phyloP scores from a whole-genome alignment of 257 asterid genomes.

The Nicotiana obtusifolia region DNA sequence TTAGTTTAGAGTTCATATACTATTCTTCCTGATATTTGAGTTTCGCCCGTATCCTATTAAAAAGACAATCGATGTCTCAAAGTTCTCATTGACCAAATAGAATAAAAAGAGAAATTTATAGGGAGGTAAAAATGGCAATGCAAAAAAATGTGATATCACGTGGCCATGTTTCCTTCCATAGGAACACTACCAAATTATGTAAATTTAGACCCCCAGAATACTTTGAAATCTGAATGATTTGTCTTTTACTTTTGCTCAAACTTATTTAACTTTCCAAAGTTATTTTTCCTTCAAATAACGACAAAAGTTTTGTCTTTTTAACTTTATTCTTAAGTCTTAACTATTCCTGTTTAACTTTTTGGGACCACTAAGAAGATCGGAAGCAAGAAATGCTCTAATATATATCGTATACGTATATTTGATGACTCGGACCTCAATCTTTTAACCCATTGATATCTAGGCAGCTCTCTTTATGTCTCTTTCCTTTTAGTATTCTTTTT shows the following conservation, averaged over 20 bases:
- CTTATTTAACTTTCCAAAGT: no score
- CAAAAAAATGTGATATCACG: conserved; percentile 23
- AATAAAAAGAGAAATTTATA: background rate
- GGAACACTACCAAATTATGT: no score
- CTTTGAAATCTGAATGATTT: conserved; percentile 12
- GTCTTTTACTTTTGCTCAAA: conserved; percentile 21
- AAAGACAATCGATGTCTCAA: background rate
- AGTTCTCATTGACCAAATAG: background rate
- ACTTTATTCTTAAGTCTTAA: no score
- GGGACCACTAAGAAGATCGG: background rate
- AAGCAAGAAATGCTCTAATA: no score
- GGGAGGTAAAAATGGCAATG: background rate
- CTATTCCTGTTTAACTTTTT: no score
- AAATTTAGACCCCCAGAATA: background rate
- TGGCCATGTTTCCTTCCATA: conserved; percentile 44
- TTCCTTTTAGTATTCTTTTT: no score
- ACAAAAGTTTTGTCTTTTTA: background rate
- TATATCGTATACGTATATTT: no score
- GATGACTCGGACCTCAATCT: no score
- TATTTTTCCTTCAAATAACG: background rate
- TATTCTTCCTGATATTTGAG: background rate
- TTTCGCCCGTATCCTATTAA: background rate
- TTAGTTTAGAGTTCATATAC: background rate
- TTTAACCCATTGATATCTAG: background rate
- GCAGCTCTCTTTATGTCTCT: no score